Evolutionary conservation across 495 filamentous ascomycete genomes (phyloP), one percentile per base, ranked within the genome.

Genomic region (Letharia lupina): DNA sequence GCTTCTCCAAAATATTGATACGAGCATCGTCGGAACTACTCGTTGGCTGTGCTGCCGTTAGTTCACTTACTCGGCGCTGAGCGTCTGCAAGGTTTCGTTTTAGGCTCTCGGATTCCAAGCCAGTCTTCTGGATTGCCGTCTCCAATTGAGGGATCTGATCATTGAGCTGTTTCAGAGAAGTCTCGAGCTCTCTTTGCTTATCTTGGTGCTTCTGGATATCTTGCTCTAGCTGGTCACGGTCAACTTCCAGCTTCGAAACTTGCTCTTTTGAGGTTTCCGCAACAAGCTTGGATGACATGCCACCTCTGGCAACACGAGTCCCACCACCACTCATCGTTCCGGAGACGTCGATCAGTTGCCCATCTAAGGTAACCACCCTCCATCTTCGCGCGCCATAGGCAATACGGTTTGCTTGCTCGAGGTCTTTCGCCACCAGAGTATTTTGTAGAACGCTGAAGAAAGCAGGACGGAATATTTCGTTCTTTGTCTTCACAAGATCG

Each of bases 321-420:
- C 94, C 94, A 80, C 94, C 94, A 78, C 94, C 94, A 68, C 89
- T 95, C 95, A 98, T 97, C 12, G 94, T 98, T 78, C 94, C 94
- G 3, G 91, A 96, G 69, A 91, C 93, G 76, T 98, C 94, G 65
- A 98, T 97, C 59, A 98, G 83, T 72, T 96, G 91, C 28, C 94
- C 94, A 70, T 93, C 89, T 39, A 97, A 84, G 0, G 95, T 98
- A 35, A 98, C 94, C 4, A 98, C 95, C 70, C 94, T 85, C 93
- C 94, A 98, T 69, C 95, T 81, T 73, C 83, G 88, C 50, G 89
- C 89, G 58, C 94, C 94, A 70, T 97, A 98, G 33, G 94, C 95
- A 67, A 98, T 96, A 33, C 93, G 86, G 73, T 98, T 97, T 3
- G 94, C 94, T 73, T 98, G 93, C 52, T 89, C 86, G 31, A 98